A percentile compares a stretch with the other conserved stretches of the same genome.
Evolutionary conservation across 2,329 filamentous ascomycete genomes (phyloP).

Genomic region (Delphinella strobiligena): DNA sequence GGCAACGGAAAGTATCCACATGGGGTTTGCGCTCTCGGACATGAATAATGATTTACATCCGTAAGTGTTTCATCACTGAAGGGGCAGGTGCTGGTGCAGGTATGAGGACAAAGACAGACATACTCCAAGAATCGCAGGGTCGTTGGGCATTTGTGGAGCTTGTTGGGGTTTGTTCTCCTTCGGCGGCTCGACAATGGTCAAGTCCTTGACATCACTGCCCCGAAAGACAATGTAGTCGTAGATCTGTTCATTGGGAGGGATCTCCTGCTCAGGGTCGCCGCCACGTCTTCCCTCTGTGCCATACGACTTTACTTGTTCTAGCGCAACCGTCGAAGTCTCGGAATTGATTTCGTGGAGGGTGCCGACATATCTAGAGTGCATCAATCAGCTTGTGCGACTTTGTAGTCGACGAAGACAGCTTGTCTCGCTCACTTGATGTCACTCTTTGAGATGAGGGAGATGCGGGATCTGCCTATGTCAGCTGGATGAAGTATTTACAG

Average conservation of each 20-base stretch:
- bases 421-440: constrained; percentile 71
- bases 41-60: constrained; percentile 83
- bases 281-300: constrained; percentile 84
- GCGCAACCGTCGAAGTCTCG: constrained; percentile 87
- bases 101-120: constrained; percentile 43
- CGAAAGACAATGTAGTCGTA: constrained; percentile 99
- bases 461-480: constrained; percentile 58
- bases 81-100: constrained; percentile 14
- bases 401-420: constrained; percentile 3
- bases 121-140: constrained; percentile 94
- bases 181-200: constrained; percentile 79
- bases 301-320: constrained; percentile 90
- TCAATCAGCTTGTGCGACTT: constrained; percentile 1
- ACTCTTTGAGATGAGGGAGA: constrained; percentile 94
- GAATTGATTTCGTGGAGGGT: constrained; percentile 97
- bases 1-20: constrained; percentile 99
- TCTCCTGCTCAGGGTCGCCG: constrained; percentile 64
- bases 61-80: constrained; percentile 86
- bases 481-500: constrained; percentile 16
- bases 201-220: constrained; percentile 95
- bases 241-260: constrained; percentile 70
- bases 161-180: constrained; percentile 60
- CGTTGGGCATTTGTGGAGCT: constrained; percentile 71
- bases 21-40: constrained; percentile 89
- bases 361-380: constrained; percentile 68